Base-by-base conservation (phyloP, 2,329 filamentous ascomycete genomes). In the Verticillium nubilum region DNA sequence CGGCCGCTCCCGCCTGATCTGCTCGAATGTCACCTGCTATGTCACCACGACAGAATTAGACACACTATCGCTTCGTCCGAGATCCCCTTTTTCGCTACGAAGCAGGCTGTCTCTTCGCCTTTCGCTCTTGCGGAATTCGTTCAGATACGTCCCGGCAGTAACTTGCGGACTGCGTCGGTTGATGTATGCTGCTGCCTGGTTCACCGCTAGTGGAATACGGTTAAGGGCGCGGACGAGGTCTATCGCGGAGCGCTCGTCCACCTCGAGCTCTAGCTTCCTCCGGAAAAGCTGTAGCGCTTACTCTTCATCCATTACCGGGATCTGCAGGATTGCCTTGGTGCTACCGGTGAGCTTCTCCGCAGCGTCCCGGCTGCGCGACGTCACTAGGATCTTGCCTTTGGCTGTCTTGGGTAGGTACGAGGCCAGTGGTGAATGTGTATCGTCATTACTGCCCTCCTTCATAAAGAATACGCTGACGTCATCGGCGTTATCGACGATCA, bases 191-290 rank as follows among this genome's bases (percentile, higher is more conserved):
- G 67, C 67, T 0, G 71, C 68, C 52, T 73, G 65, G 1, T 61
- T 59, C n/a, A 73, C n/a, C 68, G 72, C 70, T 0, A 73, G 63
- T 1, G 70, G 70, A n/a, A 72, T 69, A 33, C 54, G 64, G n/a
- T 71, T 70, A 0, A 73, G 61, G 29, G 25, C 25, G 25, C 25
- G 10, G 12, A 54, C 52, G 52, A 54, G 52, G 26, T 54, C 25
- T 2, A 27, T 54, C 13, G 52, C 25, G 26, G 52, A 5, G 25
- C 23, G 5, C 4, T 54, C 25, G 52, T 54, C 52, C 26, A 17
- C 28, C 17, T n/a, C 25, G 2, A 15, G 6, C 13, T 54, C 52
- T 9, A 47, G 37, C 37, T 47, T 17, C 17, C 17, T 47, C 17
- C 15, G 37, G 9, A 17, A 17, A 47, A 47, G 5, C 15, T 47